Evolutionary conservation across 768 basidiomycete genomes (phyloP), one percentile per base, ranked within the genome.

Genomic region (Termitomyces heimii): DNA sequence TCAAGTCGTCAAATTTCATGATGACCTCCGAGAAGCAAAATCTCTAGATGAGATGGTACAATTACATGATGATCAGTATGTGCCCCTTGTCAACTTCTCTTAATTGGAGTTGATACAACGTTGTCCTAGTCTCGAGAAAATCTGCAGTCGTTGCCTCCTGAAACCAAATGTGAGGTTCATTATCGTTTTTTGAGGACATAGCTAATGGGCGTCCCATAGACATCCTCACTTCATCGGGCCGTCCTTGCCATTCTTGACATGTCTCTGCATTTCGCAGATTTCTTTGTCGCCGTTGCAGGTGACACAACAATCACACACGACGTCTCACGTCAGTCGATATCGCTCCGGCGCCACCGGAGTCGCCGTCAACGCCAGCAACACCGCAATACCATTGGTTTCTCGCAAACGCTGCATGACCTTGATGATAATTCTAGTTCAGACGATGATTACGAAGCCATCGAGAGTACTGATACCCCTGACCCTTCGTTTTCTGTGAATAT

Each of bases 41-140:
- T 89, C 89, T 3, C 74, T 94, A 14, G 92, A 92, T 63, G 86
- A 90, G 55, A 86, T 91, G 76, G 85, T 92, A 47, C 70, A 70
- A 32, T 58, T 85, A 13, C 91, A 93, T 63, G 76, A 83, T 32
- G 77, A 82, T 28, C 84, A 91, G 90, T 92, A 61, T 62, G 89
- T 73, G 53, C 18, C 35, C 44, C 32, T 29, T 13, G 13, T 34
- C 51, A 29, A 12, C 31, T 47, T 37, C 26, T 10, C n/a, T 31
- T 32, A 54, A 28, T 49, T 31, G 42, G 50, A 4, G 13, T 26
- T 22, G 8, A 14, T 51, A n/a, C 44, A 54, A 40, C 6, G 35
- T 18, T 31, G 31, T 49, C 12, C 18, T 31, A 62, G 62, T 28
- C 74, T 90, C 34, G 78, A 82, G 45, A 83, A 77, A 57, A 71